phyloP scores from a whole-genome alignment of 768 basidiomycete species.

The Boletellus emodensis region DNA sequence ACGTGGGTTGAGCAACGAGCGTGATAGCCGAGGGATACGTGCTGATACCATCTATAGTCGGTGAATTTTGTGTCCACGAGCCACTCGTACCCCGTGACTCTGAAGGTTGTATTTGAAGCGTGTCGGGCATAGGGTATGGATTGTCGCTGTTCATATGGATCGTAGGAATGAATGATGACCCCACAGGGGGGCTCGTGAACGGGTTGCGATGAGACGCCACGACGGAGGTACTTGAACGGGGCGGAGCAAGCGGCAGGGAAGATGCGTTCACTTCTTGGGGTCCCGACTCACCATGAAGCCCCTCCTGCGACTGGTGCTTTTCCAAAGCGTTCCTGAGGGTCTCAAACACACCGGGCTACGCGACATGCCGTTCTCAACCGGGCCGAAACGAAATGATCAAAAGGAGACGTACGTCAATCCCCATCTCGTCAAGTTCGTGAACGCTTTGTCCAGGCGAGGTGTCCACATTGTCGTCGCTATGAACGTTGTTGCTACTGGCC shows the following conservation, averaged over 20 bases:
- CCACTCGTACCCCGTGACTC: constrained; percentile 4
- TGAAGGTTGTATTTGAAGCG: constrained; percentile 2
- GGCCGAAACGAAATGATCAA: neutral
- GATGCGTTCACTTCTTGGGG: neutral
- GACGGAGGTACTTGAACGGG: neutral
- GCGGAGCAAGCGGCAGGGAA: constrained; percentile 15
- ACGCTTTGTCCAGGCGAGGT: constrained; percentile 13
- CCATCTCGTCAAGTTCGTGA: constrained; percentile 54
- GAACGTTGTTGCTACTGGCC: constrained; percentile 32
- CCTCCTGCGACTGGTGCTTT: constrained; percentile 37
- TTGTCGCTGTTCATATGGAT: constrained; percentile 11
- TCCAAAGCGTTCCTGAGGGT: constrained; percentile 50
- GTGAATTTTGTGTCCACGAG: constrained; percentile 10
- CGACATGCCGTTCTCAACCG: neutral
- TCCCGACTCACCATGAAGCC: neutral
- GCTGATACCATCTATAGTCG: neutral
- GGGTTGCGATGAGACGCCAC: constrained; percentile 1
- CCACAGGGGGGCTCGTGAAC: neutral
- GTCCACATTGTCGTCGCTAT: neutral
- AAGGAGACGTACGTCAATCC: constrained; percentile 43
- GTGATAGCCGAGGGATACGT: constrained; percentile 9
- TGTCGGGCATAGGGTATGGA: constrained; percentile 11
- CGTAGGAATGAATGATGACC: neutral
- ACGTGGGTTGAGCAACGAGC: constrained; percentile 26
- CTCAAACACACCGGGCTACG: constrained; percentile 46